phyloP scores from a whole-genome alignment of 2,329 filamentous ascomycete species.

The Scedosporium minutisporum region DNA sequence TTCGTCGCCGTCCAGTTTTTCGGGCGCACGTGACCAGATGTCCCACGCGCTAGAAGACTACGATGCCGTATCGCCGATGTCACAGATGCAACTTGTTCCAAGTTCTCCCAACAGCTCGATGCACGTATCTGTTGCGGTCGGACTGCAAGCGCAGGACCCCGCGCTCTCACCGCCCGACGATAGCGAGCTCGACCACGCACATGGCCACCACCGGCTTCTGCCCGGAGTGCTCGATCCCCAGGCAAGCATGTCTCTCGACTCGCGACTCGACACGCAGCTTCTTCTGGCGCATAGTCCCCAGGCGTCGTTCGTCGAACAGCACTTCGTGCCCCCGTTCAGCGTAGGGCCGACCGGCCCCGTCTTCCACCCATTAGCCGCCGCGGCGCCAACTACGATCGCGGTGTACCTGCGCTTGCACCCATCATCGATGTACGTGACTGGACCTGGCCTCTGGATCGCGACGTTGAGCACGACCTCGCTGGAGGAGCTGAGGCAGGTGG shows the following conservation, averaged over 20 bases:
- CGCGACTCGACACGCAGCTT: conserved; percentile 27
- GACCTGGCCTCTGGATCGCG: conserved; percentile 53
- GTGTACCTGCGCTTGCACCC: conserved; percentile 63
- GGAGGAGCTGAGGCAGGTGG: conserved; percentile 52
- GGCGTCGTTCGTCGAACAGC: conserved; percentile 23
- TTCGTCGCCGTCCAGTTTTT: background rate
- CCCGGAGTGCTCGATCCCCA: background rate
- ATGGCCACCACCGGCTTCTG: background rate
- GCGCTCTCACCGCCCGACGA: background rate
- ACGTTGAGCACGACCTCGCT: conserved; percentile 50
- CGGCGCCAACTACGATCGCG: conserved; percentile 29
- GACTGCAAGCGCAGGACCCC: conserved; percentile 9
- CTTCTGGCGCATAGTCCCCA: conserved; percentile 28
- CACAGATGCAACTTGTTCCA: conserved; percentile 8
- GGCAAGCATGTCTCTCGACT: conserved; percentile 18
- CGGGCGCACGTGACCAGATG: conserved; percentile 14
- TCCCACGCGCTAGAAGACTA: conserved; percentile 6
- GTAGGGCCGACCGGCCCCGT: conserved; percentile 14
- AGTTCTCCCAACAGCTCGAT: conserved; percentile 6
- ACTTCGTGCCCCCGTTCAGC: conserved; percentile 21
- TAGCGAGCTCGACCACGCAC: background rate
- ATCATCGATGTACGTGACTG: conserved; percentile 45
- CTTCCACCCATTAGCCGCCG: conserved; percentile 14
- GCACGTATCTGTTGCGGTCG: conserved; percentile 9
- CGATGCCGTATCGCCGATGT: conserved; percentile 8